These are phyloP conservation scores for Aspergillus japonicus DNA, from an alignment of 2,329 filamentous ascomycete genomes.

Conservation along the genomic window DNA sequence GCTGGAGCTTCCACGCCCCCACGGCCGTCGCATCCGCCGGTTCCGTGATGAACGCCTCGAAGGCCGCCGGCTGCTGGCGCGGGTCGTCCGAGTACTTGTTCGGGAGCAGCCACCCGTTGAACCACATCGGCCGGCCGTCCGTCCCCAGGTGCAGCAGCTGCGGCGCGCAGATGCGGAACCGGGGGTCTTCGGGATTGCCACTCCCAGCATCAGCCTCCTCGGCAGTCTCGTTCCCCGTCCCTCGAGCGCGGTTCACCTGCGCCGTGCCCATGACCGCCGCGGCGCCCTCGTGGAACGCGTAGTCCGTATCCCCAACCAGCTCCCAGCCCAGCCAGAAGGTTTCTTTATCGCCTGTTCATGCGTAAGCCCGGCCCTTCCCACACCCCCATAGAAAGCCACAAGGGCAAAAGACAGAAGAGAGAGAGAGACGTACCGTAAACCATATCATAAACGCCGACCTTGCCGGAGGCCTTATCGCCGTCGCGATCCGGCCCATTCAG, in stretches of 20 bases:
- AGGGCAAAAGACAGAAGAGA: not conserved
- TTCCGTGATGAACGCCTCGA: slow-evolving; percentile 26
- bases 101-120: slow-evolving; percentile 46
- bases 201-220: not conserved
- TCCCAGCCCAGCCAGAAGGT: slow-evolving; percentile 53
- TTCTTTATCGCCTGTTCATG: slow-evolving; percentile 46
- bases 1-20: slow-evolving; percentile 12
- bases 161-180: slow-evolving; percentile 40
- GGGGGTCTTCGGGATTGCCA: not conserved
- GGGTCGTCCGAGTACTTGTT: slow-evolving; percentile 37
- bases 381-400: too few species aligned
- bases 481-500: slow-evolving; percentile 46
- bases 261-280: slow-evolving; percentile 16
- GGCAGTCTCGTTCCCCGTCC: too few species aligned
- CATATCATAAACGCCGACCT: slow-evolving; percentile 48
- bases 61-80: slow-evolving; percentile 37
- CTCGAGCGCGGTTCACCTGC: too few species aligned
- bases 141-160: slow-evolving; percentile 48
- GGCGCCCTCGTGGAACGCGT: slow-evolving; percentile 46
- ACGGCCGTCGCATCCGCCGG: slow-evolving; percentile 1
- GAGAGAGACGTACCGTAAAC: slow-evolving; percentile 40
- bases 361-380: too few species aligned
- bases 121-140: slow-evolving; percentile 46
- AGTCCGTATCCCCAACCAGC: slow-evolving; percentile 44
- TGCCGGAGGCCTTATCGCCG: slow-evolving; percentile 35